Evolutionary conservation across 2,329 filamentous ascomycete genomes (phyloP).

Genomic region (Clonostachys rhizophaga): DNA sequence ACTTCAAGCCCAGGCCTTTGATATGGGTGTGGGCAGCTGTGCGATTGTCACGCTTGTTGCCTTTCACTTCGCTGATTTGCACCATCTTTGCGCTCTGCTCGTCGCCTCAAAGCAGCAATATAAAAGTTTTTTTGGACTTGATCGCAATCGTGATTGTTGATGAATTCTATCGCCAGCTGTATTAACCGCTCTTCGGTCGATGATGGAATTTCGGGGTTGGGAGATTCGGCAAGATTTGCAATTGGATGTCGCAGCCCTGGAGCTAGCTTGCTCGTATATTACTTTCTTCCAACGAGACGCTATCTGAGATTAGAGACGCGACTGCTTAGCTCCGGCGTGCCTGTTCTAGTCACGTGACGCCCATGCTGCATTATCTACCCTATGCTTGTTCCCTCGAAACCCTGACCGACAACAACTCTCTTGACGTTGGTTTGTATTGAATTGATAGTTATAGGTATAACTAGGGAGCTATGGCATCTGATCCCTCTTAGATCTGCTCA

Average conservation of each 20-base stretch:
- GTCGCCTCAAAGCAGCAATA: not conserved
- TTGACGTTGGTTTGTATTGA: too few relatives aligned
- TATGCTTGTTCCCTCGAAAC: too few relatives aligned
- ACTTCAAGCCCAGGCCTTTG: conserved; percentile 83
- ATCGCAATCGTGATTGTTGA: not conserved
- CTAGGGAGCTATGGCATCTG: too few relatives aligned
- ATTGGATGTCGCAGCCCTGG: conserved; percentile 17
- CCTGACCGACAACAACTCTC: too few relatives aligned
- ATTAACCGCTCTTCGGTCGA: not conserved
- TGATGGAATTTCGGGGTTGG: not conserved
- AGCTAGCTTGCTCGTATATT: conserved; percentile 2
- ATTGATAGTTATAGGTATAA: too few relatives aligned
- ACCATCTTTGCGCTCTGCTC: conserved; percentile 54
- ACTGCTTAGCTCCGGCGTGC: too few relatives aligned
- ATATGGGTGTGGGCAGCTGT: conserved; percentile 98
- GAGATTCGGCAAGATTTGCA: conserved; percentile 25
- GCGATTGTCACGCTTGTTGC: conserved; percentile 89
- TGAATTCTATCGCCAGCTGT: too few relatives aligned
- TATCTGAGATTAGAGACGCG: too few relatives aligned
- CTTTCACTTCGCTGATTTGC: conserved; percentile 91
- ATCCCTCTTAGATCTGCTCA: too few relatives aligned
- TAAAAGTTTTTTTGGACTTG: not conserved
- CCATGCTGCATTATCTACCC: too few relatives aligned
- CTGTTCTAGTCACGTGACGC: too few relatives aligned
- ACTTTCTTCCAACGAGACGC: not conserved